These are phyloP conservation scores for Trichoderma breve DNA, from an alignment of 2,329 filamentous ascomycete genomes.

Conservation along the genomic window DNA sequence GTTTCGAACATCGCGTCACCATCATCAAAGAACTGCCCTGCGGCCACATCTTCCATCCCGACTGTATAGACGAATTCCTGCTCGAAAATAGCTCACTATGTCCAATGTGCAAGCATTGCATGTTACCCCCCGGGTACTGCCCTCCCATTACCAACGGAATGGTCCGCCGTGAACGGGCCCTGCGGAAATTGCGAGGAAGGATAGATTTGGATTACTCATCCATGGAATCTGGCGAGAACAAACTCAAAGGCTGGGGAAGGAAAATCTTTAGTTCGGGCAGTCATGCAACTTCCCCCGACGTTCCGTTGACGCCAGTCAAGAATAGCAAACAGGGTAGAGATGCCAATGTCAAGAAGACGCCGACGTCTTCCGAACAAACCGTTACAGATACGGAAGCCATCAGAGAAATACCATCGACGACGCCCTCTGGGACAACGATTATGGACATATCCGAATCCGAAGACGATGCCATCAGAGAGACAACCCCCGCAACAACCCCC, in stretches of 20 bases:
- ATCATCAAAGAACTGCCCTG: conserved; percentile 84
- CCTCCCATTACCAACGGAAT: conserved; percentile 78
- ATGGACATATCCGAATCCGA: background rate
- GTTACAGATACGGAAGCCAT: conserved; percentile 8
- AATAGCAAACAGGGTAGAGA: conserved; percentile 6
- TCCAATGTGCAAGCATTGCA: conserved; percentile 83
- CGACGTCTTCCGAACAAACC: conserved; percentile 12
- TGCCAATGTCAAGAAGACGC: background rate
- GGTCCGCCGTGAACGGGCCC: conserved; percentile 75
- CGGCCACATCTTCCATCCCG: conserved; percentile 88
- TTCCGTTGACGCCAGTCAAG: conserved; percentile 30
- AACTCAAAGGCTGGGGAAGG: conserved; percentile 38
- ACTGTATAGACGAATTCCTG: conserved; percentile 86
- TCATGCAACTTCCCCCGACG: conserved; percentile 23
- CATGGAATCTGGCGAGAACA: conserved; percentile 34
- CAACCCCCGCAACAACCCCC: conserved; percentile 20
- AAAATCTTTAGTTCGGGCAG: conserved; percentile 34
- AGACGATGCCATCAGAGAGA: conserved; percentile 17
- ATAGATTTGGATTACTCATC: conserved; percentile 43
- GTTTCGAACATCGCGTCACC: conserved; percentile 67
- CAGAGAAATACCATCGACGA: background rate
- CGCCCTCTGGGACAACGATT: conserved; percentile 1
- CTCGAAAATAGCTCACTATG: conserved; percentile 78
- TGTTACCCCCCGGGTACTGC: conserved; percentile 67
- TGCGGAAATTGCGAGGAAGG: conserved; percentile 59